Conservation (phyloP, 805 yeast genomes). For the Cyberlindnera euphorbiae region DNA sequence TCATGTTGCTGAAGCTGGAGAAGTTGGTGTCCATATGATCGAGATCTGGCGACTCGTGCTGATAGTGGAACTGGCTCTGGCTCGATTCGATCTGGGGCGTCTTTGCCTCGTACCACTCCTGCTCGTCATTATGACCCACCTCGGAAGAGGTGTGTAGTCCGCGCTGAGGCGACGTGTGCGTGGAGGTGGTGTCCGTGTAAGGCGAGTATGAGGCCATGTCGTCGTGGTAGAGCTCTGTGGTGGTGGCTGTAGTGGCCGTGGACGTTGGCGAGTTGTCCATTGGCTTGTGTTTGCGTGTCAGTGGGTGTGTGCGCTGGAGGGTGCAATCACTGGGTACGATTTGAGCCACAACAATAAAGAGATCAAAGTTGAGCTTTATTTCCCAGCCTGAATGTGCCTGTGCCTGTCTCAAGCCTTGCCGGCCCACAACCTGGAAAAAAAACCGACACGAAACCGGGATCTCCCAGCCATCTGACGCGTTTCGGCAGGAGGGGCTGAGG, state of each 20-base stretch:
- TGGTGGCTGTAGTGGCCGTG: slow-evolving; percentile 6
- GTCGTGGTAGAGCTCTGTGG: slow-evolving; percentile 1
- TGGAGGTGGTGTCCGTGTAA: slow-evolving; percentile 11
- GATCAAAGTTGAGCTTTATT: too few species aligned
- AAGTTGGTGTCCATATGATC: slow-evolving; percentile 18
- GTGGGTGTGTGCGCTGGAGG: background rate
- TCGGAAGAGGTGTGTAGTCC: background rate
- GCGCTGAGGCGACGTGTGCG: slow-evolving; percentile 7
- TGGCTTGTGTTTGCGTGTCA: too few species aligned
- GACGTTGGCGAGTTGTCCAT: slow-evolving; percentile 9
- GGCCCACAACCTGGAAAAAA: too few species aligned
- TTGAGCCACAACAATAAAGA: too few species aligned
- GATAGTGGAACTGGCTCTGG: slow-evolving; percentile 8
- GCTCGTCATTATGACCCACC: background rate
- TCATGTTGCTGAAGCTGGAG: slow-evolving; percentile 15
- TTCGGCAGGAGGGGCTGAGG: too few species aligned
- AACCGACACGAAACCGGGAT: too few species aligned
- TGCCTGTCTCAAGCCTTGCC: too few species aligned
- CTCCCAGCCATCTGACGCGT: too few species aligned
- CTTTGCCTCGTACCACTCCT: slow-evolving; percentile 9
- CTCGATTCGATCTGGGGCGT: slow-evolving; percentile 8
- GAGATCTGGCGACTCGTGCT: slow-evolving; percentile 19
- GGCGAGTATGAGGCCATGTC: slow-evolving; percentile 9
- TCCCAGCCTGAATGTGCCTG: too few species aligned
- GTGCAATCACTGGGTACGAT: too few species aligned